Base-by-base conservation (phyloP, 768 basidiomycete genomes). In the Scleroderma citrinum region DNA sequence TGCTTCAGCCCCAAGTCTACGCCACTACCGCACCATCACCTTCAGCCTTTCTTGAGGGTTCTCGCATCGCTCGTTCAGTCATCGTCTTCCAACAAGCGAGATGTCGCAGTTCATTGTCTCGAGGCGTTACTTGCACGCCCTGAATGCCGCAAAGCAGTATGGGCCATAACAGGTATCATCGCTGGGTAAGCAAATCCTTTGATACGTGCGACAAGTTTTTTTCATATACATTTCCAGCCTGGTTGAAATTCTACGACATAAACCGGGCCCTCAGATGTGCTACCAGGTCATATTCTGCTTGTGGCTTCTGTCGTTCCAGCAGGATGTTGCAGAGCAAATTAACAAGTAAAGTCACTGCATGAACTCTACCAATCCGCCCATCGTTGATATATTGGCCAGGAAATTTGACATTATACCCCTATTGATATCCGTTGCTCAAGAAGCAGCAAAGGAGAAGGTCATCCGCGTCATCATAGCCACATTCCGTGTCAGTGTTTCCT, bases 381-480 rank as follows among this genome's bases (percentile, higher is more conserved):
- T 51, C 45, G 20, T 37, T 53, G 38, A 48, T 43, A n/a, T 13
- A 56, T 14, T 41, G 12, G 11, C n/a, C 50, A 96, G 93, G 71
- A 87, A 85, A 66, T 95, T 84, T 65, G 89, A 95, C 61, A 76
- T 97, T 31, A 84, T 96, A 57, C 89, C 92, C 21, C 71, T 90
- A 20, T 74, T 99, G 34, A 82, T 85, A 29, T 80, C 85, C 40
- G 81, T 92, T 34, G 92, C 92, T 2, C 89, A 94, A 62, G 78
- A 73, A 6, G 94, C 94, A 5, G 87, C 89, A 29, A 99, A 99
- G 67, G 95, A 98, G 71, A 99, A 99, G 68, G 91, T 99, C 24
- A 87, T 92, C 52, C 83, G 96, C 8, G 87, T 98, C 13, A 83
- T 94, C 48, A 75, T 97, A 32, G 91, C 96, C 13, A 92, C 94